A percentile compares a stretch with the other conserved stretches of the same genome.
Evolutionary conservation across 441 rosid genomes (phyloP).

Genomic region (Pelargonium australe): DNA sequence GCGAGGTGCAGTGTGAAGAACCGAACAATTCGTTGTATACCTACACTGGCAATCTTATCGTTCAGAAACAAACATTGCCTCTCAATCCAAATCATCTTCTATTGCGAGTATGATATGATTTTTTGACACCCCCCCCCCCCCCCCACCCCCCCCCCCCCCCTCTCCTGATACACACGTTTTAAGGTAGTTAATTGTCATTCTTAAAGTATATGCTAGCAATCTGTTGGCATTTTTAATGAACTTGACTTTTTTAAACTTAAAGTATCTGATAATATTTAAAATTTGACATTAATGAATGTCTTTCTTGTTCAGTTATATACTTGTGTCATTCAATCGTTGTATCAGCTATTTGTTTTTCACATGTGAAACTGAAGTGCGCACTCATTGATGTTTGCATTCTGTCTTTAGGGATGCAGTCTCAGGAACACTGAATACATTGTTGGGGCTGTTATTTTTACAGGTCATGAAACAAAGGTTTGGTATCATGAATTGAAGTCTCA

Average conservation of each 20-base stretch:
- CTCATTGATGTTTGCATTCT: constrained; percentile 19
- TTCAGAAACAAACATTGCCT: constrained; percentile 81
- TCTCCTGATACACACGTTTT: constrained; percentile 14
- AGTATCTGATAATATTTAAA: neutral
- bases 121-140: too few species aligned
- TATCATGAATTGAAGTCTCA: constrained; percentile 5
- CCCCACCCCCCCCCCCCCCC: too few species aligned
- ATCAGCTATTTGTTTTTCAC: neutral
- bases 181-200: constrained; percentile 8
- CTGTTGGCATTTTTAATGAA: neutral
- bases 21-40: constrained; percentile 97
- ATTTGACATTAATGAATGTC: neutral
- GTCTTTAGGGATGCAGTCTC: constrained; percentile 95
- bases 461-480: constrained; percentile 94
- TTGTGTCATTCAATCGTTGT: neutral
- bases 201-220: neutral
- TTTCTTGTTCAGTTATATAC: neutral
- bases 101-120: constrained; percentile 58
- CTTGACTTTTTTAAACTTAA: constrained; percentile 1
- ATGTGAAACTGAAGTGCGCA: constrained; percentile 10
- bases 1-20: constrained; percentile 98
- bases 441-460: constrained; percentile 78
- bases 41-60: constrained; percentile 90
- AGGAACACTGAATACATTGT: constrained; percentile 87
- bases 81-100: constrained; percentile 93